phyloP scores from a whole-genome alignment of 257 asterid genomes.

The Haberlea rhodopensis region DNA sequence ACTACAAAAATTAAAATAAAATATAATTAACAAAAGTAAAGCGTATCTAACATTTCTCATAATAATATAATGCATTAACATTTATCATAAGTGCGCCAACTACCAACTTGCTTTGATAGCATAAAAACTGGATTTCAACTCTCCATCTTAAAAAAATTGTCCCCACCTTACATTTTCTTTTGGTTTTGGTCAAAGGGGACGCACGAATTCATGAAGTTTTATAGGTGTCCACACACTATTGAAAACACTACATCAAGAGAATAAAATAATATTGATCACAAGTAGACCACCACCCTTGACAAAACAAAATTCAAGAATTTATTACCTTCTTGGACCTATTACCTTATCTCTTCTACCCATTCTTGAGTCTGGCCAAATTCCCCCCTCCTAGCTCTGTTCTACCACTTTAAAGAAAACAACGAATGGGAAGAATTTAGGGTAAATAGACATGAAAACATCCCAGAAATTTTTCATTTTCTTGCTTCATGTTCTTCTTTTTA shows the following conservation, averaged over 20 bases:
- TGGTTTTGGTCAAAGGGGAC: not conserved
- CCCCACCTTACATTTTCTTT: not conserved
- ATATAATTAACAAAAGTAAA: no score
- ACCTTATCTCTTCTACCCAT: not conserved
- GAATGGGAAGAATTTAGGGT: constrained; percentile 33
- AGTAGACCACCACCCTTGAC: no score
- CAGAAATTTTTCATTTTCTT: constrained; percentile 22
- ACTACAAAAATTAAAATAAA: no score
- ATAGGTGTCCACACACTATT: not conserved
- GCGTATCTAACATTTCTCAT: no score
- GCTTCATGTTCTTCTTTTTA: constrained; percentile 27
- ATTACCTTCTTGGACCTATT: not conserved
- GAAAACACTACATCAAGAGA: no score
- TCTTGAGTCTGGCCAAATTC: not conserved
- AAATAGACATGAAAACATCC: constrained; percentile 35
- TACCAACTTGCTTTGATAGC: no score
- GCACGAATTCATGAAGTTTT: not conserved
- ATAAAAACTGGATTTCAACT: no score
- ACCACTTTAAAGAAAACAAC: constrained; percentile 4
- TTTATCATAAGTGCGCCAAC: no score
- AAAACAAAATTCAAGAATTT: not conserved
- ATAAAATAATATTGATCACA: no score
- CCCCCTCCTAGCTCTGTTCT: not conserved
- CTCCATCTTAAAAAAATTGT: no score
- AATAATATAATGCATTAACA: no score